Evolutionary conservation across 176 grass and related monocot genomes (phyloP).

Genomic region (Lolium perenne): DNA sequence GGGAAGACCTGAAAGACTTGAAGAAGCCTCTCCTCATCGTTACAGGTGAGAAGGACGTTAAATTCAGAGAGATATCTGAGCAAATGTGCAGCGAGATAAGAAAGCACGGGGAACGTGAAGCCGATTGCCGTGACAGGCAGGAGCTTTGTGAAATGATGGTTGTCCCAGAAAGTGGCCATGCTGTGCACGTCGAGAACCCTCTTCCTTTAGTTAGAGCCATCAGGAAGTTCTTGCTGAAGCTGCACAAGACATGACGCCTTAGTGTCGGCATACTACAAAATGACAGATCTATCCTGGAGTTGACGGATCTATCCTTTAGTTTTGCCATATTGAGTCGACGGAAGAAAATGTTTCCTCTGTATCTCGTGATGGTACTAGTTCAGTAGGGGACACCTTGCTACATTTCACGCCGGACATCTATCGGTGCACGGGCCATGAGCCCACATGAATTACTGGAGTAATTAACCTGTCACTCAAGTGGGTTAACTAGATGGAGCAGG

Average conservation of each 20-base stretch:
- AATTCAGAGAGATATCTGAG: slow-evolving; percentile 70
- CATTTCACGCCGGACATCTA: not conserved
- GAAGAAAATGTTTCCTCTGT: not conserved
- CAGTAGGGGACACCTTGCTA: not conserved
- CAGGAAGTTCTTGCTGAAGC: slow-evolving; percentile 67
- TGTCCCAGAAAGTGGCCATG: slow-evolving; percentile 81
- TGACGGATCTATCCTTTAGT: too few species aligned
- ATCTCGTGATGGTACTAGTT: not conserved
- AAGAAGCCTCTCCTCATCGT: slow-evolving; percentile 78
- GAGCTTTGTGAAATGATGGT: slow-evolving; percentile 61
- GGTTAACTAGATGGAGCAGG: not conserved
- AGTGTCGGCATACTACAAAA: not conserved
- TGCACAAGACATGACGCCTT: slow-evolving; percentile 34
- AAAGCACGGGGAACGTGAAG: slow-evolving; percentile 29
- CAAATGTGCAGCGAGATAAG: slow-evolving; percentile 70
- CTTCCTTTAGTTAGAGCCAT: slow-evolving; percentile 77
- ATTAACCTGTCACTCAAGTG: not conserved
- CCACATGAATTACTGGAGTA: not conserved
- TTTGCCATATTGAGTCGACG: not conserved
- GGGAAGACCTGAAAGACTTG: slow-evolving; percentile 82
- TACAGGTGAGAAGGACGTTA: slow-evolving; percentile 81
- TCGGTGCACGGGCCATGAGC: not conserved
- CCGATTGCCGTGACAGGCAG: slow-evolving; percentile 18
- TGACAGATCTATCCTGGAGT: not conserved
- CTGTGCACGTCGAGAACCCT: slow-evolving; percentile 92